Conservation (phyloP, 2,329 filamentous ascomycete species). For the Myrmaecium sp. region DNA sequence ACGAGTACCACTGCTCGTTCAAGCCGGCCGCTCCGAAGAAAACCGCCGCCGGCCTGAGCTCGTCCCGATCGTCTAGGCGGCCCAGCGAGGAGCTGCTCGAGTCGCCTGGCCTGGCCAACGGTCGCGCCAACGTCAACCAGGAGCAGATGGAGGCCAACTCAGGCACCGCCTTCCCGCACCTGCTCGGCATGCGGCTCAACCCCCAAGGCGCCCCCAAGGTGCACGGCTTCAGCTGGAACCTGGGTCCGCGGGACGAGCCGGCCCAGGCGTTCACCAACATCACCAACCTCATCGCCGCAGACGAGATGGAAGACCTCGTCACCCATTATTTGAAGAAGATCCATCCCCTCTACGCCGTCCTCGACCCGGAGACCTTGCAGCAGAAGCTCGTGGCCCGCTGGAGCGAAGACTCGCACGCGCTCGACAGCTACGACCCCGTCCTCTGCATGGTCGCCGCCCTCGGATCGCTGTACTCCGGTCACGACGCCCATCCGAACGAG, state of each 20-base stretch:
- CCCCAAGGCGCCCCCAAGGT: slow-evolving; percentile 35
- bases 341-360: slow-evolving; percentile 36
- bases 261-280: too few relatives aligned
- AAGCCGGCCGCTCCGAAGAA: too few relatives aligned
- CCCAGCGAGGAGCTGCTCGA: too few relatives aligned
- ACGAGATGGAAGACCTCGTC: slow-evolving; percentile 30
- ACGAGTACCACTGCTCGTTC: too few relatives aligned
- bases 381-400: slow-evolving; percentile 17
- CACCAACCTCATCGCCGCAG: slow-evolving; percentile 29
- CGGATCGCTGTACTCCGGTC: slow-evolving; percentile 36
- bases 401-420: slow-evolving; percentile 12
- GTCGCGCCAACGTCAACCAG: too few relatives aligned
- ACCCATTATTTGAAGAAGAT: slow-evolving; percentile 36
- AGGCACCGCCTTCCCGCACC: slow-evolving; percentile 37
- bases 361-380: slow-evolving; percentile 18
- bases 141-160: too few relatives aligned
- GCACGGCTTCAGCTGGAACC: slow-evolving; percentile 41
- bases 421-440: slow-evolving; percentile 28
- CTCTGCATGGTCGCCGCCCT: slow-evolving; percentile 39
- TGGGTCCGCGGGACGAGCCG: slow-evolving; percentile 15
- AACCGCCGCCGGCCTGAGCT: too few relatives aligned
- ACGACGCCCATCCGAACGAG: too few relatives aligned
- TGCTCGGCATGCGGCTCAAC: slow-evolving; percentile 35
- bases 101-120: too few relatives aligned
- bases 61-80: too few relatives aligned